phyloP scores from a whole-genome alignment of 371 early-diverging fungal species.

The Rhizopus arrhizus region DNA sequence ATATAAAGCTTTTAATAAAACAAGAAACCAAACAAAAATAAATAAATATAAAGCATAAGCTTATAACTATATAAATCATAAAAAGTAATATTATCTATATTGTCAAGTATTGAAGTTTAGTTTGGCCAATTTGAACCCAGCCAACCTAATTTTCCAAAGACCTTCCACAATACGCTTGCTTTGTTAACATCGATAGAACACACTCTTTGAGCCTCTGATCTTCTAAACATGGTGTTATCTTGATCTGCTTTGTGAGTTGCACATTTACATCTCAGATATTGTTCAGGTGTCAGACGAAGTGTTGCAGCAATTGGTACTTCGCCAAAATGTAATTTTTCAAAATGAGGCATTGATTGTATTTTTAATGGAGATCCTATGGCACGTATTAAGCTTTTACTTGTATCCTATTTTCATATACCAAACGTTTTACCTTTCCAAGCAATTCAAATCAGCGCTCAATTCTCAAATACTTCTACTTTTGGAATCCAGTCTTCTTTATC shows the following conservation, averaged over 20 bases:
- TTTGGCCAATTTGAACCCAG: constrained; percentile 36
- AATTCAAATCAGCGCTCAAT: constrained; percentile 26
- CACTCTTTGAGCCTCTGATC: constrained; percentile 52
- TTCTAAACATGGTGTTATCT: constrained; percentile 34
- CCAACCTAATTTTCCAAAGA: constrained; percentile 47
- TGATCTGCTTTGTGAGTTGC: constrained; percentile 36
- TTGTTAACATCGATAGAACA: constrained; percentile 55
- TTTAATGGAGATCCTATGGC: constrained; percentile 50
- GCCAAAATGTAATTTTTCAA: constrained; percentile 56
- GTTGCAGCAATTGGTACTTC: constrained; percentile 68
- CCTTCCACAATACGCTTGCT: constrained; percentile 44
- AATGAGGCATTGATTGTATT: constrained; percentile 50
- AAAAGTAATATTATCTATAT: no score
- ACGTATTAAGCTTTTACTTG: neutral
- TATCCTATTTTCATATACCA: neutral
- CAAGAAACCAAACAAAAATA: no score
- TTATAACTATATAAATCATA: no score
- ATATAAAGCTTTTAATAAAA: no score
- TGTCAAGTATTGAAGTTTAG: constrained; percentile 2
- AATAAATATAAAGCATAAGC: no score
- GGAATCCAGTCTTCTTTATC: constrained; percentile 33
- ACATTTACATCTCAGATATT: constrained; percentile 62
- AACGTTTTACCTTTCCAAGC: constrained; percentile 33
- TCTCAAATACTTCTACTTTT: constrained; percentile 25
- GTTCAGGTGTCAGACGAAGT: constrained; percentile 70